Percentiles rank a stretch among this genome's conserved stretches.
Evolutionary conservation across 768 basidiomycete species (phyloP).

Genomic region (Pholiota conissans): DNA sequence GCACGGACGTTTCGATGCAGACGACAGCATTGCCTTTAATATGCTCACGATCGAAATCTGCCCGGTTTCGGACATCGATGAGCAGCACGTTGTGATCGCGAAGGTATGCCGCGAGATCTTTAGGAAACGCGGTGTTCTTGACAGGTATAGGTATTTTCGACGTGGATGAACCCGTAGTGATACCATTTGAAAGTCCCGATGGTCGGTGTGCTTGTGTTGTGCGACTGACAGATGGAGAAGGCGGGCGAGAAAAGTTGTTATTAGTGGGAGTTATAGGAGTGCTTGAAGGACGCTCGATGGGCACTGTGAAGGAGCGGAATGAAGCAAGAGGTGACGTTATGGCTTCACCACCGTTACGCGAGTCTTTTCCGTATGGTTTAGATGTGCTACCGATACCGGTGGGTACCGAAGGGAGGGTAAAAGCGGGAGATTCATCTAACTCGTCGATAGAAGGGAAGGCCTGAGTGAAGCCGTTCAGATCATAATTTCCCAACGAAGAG

Average conservation of each 20-base stretch:
- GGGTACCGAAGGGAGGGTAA: slow-evolving; percentile 51
- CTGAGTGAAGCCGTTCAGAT: slow-evolving; percentile 59
- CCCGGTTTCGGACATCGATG: slow-evolving; percentile 80
- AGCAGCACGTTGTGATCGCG: slow-evolving; percentile 63
- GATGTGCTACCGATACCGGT: slow-evolving; percentile 33
- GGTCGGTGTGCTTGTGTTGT: slow-evolving; percentile 28
- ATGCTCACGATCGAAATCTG: slow-evolving; percentile 73
- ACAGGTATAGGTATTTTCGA: slow-evolving; percentile 45
- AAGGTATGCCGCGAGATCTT: slow-evolving; percentile 59
- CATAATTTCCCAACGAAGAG: slow-evolving; percentile 28
- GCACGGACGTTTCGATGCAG: slow-evolving; percentile 83
- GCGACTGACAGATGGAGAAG: slow-evolving; percentile 46
- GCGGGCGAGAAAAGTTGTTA: slow-evolving; percentile 59
- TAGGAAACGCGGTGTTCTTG: slow-evolving; percentile 60
- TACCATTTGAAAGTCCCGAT: slow-evolving; percentile 34
- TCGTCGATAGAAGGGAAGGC: slow-evolving; percentile 81
- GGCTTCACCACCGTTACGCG: slow-evolving; percentile 26
- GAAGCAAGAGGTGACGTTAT: slow-evolving; percentile 26
- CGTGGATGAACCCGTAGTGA: slow-evolving; percentile 33
- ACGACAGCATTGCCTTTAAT: slow-evolving; percentile 70
- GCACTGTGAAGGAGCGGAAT: slow-evolving; percentile 39
- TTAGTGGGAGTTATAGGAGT: slow-evolving; percentile 63
- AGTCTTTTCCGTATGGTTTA: slow-evolving; percentile 19
- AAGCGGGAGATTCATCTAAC: slow-evolving; percentile 55
- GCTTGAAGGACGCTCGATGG: slow-evolving; percentile 63